Percentiles rank a stretch among this genome's conserved stretches.
These are phyloP conservation scores for Boletus edulis DNA, from an alignment of 768 basidiomycete species.

Conservation along the genomic window DNA sequence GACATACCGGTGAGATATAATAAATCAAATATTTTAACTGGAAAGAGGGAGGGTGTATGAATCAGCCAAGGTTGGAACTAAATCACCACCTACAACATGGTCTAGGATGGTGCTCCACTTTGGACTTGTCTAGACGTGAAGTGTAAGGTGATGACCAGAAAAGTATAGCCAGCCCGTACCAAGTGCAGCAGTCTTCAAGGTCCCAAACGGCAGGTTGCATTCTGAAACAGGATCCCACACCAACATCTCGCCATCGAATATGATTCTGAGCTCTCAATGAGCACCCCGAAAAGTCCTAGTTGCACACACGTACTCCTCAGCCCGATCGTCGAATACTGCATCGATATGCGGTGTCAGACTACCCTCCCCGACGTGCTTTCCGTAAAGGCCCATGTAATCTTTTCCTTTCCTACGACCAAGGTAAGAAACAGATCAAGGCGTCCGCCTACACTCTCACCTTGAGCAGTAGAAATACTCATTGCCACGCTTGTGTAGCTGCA, in stretches of 20 bases:
- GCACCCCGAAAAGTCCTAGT: not conserved
- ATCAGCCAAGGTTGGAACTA: not conserved
- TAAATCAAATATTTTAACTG: slow-evolving; percentile 97
- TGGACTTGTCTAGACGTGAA: slow-evolving; percentile 57
- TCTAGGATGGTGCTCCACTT: slow-evolving; percentile 69
- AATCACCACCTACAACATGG: slow-evolving; percentile 75
- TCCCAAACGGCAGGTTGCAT: slow-evolving; percentile 89
- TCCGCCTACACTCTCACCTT: slow-evolving; percentile 44
- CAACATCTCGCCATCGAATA: slow-evolving; percentile 97
- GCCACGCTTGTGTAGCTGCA: slow-evolving; percentile 92
- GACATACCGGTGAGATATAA: slow-evolving; percentile 85
- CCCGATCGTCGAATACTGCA: slow-evolving; percentile 65
- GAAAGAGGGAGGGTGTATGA: not conserved
- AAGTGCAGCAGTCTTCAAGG: slow-evolving; percentile 87
- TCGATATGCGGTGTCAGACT: slow-evolving; percentile 89
- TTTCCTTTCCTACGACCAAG: slow-evolving; percentile 70
- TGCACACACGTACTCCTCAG: slow-evolving; percentile 67
- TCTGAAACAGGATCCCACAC: slow-evolving; percentile 94
- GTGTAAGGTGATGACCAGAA: not conserved
- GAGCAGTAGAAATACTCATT: slow-evolving; percentile 94
- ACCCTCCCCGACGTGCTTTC: slow-evolving; percentile 75
- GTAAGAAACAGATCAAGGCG: not conserved
- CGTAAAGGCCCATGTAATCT: slow-evolving; percentile 90
- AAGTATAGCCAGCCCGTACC: slow-evolving; percentile 43
- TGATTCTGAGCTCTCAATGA: slow-evolving; percentile 54